Evolutionary conservation across 176 grass and related monocot species (phyloP).

Genomic region (Urochloa ruziziensis): DNA sequence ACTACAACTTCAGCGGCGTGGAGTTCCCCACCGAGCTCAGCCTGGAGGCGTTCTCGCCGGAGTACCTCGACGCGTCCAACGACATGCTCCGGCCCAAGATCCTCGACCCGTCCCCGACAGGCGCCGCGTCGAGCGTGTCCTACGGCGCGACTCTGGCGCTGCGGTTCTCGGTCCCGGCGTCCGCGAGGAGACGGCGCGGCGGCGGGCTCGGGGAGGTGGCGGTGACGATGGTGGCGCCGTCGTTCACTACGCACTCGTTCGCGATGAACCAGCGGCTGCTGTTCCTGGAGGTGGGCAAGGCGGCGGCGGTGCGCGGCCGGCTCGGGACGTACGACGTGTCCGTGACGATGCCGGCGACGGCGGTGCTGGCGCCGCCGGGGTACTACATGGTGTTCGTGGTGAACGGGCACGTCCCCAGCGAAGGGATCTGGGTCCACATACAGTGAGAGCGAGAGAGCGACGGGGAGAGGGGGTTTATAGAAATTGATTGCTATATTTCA

Average conservation of each 20-base stretch:
- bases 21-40: conserved; percentile 75
- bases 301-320: not conserved
- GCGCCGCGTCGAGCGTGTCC: not conserved
- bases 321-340: conserved; percentile 7
- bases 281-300: conserved; percentile 30
- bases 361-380: conserved; percentile 59
- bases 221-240: conserved; percentile 64
- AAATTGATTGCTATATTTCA: not conserved
- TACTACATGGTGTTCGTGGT: conserved; percentile 90
- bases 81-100: conserved; percentile 48
- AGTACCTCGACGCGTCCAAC: conserved; percentile 54
- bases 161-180: conserved; percentile 25
- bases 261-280: conserved; percentile 84
- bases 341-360: conserved; percentile 43
- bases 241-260: conserved; percentile 87
- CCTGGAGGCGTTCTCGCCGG: conserved; percentile 78
- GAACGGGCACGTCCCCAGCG: conserved; percentile 63
- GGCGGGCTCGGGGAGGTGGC: not conserved
- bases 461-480: not conserved
- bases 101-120: conserved; percentile 21
- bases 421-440: conserved; percentile 73
- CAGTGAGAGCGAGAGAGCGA: not conserved
- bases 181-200: not conserved
- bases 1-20: conserved; percentile 77
- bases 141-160: conserved; percentile 45